phyloP scores from a whole-genome alignment of 2,329 filamentous ascomycete genomes.

The Pseudogymnoascus sp. region DNA sequence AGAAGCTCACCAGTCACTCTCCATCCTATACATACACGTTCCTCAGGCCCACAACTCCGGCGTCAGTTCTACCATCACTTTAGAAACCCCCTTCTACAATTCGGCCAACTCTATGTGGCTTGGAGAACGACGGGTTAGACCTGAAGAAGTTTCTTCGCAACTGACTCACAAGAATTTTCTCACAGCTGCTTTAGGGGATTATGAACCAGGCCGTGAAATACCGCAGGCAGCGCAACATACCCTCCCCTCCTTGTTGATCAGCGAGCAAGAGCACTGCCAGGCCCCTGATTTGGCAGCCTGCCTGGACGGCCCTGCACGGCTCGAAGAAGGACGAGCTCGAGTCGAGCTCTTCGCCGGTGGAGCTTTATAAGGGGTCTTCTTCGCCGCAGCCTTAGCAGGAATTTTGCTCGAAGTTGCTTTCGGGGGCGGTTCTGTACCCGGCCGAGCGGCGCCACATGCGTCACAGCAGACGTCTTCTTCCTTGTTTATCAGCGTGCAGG shows the following conservation, averaged over 20 bases:
- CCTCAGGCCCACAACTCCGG: too few species aligned
- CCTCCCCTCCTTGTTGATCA: background rate
- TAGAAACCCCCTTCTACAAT: too few species aligned
- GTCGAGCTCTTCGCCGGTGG: background rate
- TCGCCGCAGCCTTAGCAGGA: background rate
- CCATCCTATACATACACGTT: too few species aligned
- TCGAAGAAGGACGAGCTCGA: background rate
- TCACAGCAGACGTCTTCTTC: slow-evolving; percentile 53
- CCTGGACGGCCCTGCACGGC: background rate
- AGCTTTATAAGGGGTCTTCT: background rate
- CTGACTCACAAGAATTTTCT: background rate
- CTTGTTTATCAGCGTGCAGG: slow-evolving; percentile 57
- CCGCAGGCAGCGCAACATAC: background rate
- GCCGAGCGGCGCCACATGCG: slow-evolving; percentile 37
- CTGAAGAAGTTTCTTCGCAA: background rate
- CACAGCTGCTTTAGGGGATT: background rate
- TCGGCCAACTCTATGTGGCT: background rate
- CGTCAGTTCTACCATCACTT: too few species aligned
- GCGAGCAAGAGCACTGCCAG: background rate
- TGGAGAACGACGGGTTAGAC: background rate
- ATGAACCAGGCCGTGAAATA: background rate
- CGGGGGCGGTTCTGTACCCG: background rate
- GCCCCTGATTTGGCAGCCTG: background rate
- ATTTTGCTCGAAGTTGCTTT: background rate
- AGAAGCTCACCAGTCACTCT: background rate